Conservation (phyloP, 352 stramenopile species). For the Plasmopara halstedii region DNA sequence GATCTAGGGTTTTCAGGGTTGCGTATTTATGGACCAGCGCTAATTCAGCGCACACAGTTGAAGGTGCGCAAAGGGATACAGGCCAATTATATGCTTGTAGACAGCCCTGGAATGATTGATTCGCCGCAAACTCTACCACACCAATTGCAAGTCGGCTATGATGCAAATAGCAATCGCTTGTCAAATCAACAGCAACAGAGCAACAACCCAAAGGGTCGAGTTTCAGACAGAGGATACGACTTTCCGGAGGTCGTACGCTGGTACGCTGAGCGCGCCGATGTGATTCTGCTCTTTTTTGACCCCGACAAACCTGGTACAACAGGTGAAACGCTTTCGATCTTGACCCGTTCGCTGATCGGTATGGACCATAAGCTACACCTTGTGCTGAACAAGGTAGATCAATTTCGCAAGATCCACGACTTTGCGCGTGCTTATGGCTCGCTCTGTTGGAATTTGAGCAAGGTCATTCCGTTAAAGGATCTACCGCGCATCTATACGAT, state of each 20-base stretch:
- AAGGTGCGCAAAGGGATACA: constrained; percentile 94
- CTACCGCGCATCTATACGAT: constrained; percentile 99
- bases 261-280: constrained; percentile 98
- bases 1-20: constrained; percentile 97
- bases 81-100: constrained; percentile 97
- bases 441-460: constrained; percentile 98
- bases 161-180: constrained; percentile 13
- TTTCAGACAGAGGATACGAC: constrained; percentile 93
- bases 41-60: constrained; percentile 98
- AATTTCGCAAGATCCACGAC: constrained; percentile 98
- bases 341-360: constrained; percentile 94
- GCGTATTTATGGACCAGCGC: constrained; percentile 92
- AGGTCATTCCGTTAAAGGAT: constrained; percentile 99
- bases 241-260: constrained; percentile 96
- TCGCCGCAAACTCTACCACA: constrained; percentile 75
- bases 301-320: constrained; percentile 99
- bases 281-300: constrained; percentile 99
- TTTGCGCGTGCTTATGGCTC: constrained; percentile 98
- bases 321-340: constrained; percentile 96
- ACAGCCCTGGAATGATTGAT: constrained; percentile 99
- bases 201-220: constrained; percentile 29
- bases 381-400: constrained; percentile 99
- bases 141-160: constrained; percentile 46
- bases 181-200: constrained; percentile 27
- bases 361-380: constrained; percentile 99